A percentile compares a stretch with the other conserved stretches of the same genome.
phyloP scores from a whole-genome alignment of 352 stramenopile species.

The Globisporangium apiculatum region DNA sequence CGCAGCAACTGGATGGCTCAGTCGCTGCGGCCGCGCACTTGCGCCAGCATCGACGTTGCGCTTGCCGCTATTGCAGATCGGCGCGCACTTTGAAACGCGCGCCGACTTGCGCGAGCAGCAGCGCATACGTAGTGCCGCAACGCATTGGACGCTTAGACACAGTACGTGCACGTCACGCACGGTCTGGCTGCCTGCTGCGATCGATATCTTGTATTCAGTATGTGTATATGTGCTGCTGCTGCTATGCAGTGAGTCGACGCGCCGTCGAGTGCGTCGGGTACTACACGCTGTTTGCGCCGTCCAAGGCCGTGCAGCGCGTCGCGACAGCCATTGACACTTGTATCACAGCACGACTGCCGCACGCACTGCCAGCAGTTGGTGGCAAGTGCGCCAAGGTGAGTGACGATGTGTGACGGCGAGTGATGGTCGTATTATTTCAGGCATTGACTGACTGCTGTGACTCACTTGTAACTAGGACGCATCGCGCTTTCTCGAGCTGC shows the following conservation, averaged over 20 bases:
- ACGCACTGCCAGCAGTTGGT: slow-evolving; percentile 17
- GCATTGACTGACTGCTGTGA: not conserved
- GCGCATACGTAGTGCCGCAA: not conserved
- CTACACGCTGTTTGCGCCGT: slow-evolving; percentile 21
- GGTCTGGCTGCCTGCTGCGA: too few relatives aligned
- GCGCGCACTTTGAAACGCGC: slow-evolving; percentile 7
- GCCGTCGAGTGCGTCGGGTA: slow-evolving; percentile 10
- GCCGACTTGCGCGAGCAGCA: not conserved
- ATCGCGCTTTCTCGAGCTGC: slow-evolving; percentile 32
- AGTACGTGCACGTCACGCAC: too few relatives aligned
- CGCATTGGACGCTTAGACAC: too few relatives aligned
- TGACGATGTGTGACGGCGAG: not conserved
- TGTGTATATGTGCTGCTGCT: not conserved
- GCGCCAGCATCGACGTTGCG: slow-evolving; percentile 6
- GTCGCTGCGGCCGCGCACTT: slow-evolving; percentile 7
- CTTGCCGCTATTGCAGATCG: slow-evolving; percentile 6
- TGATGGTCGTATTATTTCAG: not conserved
- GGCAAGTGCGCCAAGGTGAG: slow-evolving; percentile 30
- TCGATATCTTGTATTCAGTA: too few relatives aligned
- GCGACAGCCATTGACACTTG: slow-evolving; percentile 10
- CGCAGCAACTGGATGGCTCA: slow-evolving; percentile 5
- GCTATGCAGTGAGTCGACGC: not conserved
- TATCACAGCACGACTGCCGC: slow-evolving; percentile 14
- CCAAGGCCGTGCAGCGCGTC: slow-evolving; percentile 13
- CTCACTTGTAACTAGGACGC: slow-evolving; percentile 18